phyloP scores from a whole-genome alignment of 2,329 filamentous ascomycete species.

The Fusarium palustre region DNA sequence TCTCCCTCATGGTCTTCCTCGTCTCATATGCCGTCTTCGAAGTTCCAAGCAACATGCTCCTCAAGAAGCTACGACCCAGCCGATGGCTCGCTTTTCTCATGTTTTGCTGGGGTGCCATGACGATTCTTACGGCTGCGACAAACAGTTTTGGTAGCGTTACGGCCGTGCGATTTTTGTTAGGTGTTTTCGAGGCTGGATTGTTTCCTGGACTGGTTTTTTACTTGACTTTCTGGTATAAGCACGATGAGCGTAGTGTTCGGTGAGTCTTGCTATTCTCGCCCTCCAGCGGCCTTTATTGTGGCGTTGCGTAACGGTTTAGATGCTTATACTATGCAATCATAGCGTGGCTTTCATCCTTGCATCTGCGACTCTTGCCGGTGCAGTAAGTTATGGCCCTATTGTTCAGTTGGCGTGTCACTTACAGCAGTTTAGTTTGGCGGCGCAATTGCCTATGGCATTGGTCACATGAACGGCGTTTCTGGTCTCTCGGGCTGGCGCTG shows the following conservation, averaged over 20 bases:
- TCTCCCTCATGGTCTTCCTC: constrained; percentile 70
- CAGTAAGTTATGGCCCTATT: constrained; percentile 51
- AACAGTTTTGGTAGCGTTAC: constrained; percentile 72
- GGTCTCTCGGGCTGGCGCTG: constrained; percentile 77
- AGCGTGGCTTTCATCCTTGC: constrained; percentile 78
- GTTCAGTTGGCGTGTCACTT: neutral
- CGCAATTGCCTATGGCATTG: constrained; percentile 77
- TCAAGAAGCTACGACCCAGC: constrained; percentile 72
- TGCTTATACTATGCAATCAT: constrained; percentile 19
- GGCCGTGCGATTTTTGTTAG: constrained; percentile 74
- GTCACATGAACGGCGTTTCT: constrained; percentile 73
- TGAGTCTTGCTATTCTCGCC: constrained; percentile 29
- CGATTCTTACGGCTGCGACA: constrained; percentile 73
- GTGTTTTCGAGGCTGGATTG: constrained; percentile 76
- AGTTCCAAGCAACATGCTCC: constrained; percentile 73
- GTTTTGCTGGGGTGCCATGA: constrained; percentile 74
- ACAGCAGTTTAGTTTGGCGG: constrained; percentile 66
- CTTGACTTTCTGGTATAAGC: constrained; percentile 80
- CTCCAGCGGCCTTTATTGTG: constrained; percentile 1
- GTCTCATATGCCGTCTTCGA: constrained; percentile 71
- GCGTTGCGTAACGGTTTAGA: constrained; percentile 3
- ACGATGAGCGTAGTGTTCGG: constrained; percentile 74
- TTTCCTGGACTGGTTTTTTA: constrained; percentile 72
- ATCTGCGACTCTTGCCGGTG: constrained; percentile 75
- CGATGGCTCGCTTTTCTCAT: constrained; percentile 76